Conservation (phyloP, 768 basidiomycete genomes). For the Floccularia luteovirens region DNA sequence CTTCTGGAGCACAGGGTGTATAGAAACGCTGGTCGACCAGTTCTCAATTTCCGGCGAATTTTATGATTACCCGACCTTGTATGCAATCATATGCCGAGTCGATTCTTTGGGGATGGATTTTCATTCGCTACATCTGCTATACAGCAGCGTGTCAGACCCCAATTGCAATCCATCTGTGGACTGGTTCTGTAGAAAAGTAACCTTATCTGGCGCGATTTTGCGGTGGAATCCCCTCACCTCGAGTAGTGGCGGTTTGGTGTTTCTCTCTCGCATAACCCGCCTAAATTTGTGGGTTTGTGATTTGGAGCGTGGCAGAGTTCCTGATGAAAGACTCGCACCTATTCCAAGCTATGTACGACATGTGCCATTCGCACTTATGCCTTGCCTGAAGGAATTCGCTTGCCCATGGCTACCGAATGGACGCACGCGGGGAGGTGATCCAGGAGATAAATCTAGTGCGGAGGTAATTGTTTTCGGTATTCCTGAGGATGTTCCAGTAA, state of each 20-base stretch:
- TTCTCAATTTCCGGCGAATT: constrained; percentile 5
- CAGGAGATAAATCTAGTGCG: constrained; percentile 2
- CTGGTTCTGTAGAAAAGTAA: constrained; percentile 21
- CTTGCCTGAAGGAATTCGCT: constrained; percentile 23
- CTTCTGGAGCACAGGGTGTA: constrained; percentile 25
- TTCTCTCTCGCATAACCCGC: constrained; percentile 28
- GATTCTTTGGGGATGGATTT: constrained; percentile 24
- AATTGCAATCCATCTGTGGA: constrained; percentile 6
- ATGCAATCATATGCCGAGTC: constrained; percentile 18
- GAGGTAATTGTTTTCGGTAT: constrained; percentile 11
- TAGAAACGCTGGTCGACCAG: constrained; percentile 15
- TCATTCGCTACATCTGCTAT: constrained; percentile 23
- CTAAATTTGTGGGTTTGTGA: constrained; percentile 23
- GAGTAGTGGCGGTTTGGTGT: constrained; percentile 19
- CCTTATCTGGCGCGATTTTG: constrained; percentile 19
- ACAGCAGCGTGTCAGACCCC: constrained; percentile 18
- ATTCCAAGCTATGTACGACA: constrained; percentile 15
- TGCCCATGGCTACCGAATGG: constrained; percentile 13
- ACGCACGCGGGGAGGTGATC: constrained; percentile 2
- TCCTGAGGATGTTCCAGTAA: not conserved
- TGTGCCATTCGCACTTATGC: constrained; percentile 24
- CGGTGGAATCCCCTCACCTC: constrained; percentile 24
- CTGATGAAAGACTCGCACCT: constrained; percentile 3
- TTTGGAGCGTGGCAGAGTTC: not conserved
- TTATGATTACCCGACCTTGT: constrained; percentile 15